phyloP scores from a whole-genome alignment of 352 stramenopile genomes.

The Phytophthora chlamydospora region DNA sequence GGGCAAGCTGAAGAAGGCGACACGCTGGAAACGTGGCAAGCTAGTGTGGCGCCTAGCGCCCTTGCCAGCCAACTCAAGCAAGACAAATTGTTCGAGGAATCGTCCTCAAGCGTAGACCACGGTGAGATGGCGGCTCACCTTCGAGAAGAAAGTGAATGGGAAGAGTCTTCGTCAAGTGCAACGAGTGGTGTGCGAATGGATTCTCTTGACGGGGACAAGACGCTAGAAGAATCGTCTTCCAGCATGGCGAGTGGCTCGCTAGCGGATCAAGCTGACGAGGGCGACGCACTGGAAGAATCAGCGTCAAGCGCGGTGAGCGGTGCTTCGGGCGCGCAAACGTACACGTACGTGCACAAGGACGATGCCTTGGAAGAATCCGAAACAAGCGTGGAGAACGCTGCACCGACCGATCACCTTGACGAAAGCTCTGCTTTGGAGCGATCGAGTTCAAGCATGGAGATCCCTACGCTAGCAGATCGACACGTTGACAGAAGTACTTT shows the following conservation, averaged over 20 bases:
- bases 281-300: slow-evolving; percentile 10
- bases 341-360: not conserved
- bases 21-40: no score
- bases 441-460: not conserved
- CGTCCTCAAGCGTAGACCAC: not conserved
- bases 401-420: not conserved
- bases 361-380: slow-evolving; percentile 8
- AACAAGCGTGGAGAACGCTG: not conserved
- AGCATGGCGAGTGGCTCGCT: not conserved
- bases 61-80: not conserved
- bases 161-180: slow-evolving; percentile 4
- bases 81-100: not conserved
- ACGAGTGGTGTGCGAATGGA: not conserved
- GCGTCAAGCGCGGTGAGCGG: not conserved
- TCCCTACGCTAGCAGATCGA: not conserved
- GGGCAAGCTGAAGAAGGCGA: no score
- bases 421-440: not conserved
- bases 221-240: not conserved
- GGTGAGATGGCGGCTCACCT: not conserved
- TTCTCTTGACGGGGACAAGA: not conserved
- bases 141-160: not conserved
- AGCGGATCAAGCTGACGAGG: slow-evolving; percentile 1
- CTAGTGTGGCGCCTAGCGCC: no score
- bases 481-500: not conserved
- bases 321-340: not conserved